A percentile compares a stretch with the other conserved stretches of the same genome.
Conservation (phyloP, 768 basidiomycete genomes). For the Tubosaeta sp. region DNA sequence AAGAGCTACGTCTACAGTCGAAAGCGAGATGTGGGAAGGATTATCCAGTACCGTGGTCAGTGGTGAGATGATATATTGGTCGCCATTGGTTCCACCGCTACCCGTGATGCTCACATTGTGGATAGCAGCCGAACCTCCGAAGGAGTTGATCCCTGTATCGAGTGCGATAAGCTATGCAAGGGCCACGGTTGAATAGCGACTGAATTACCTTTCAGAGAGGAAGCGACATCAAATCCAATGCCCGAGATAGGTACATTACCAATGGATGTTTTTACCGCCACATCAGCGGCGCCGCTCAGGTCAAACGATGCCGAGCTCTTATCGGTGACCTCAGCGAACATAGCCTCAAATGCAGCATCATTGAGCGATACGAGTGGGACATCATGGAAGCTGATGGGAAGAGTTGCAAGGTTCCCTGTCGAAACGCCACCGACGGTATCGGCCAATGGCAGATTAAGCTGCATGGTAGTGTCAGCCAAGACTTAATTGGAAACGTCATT, state of each 20-base stretch:
- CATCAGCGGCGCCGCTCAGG: slow-evolving; percentile 54
- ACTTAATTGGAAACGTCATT: background rate
- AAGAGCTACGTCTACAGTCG: slow-evolving; percentile 54
- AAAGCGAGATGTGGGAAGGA: slow-evolving; percentile 63
- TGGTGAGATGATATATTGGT: slow-evolving; percentile 53
- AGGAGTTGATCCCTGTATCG: slow-evolving; percentile 51
- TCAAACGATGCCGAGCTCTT: slow-evolving; percentile 39
- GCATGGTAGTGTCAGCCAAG: slow-evolving; percentile 1
- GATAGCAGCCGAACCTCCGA: slow-evolving; percentile 48
- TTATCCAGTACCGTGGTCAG: slow-evolving; percentile 58
- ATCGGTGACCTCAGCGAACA: slow-evolving; percentile 61
- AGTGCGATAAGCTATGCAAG: background rate
- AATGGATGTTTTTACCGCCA: slow-evolving; percentile 56
- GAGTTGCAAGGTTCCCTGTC: slow-evolving; percentile 61
- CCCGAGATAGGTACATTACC: slow-evolving; percentile 63
- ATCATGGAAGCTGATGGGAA: slow-evolving; percentile 54
- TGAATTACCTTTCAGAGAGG: slow-evolving; percentile 46
- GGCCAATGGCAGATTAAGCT: slow-evolving; percentile 50
- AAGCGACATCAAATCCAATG: slow-evolving; percentile 59
- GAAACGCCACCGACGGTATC: slow-evolving; percentile 58
- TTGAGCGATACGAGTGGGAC: slow-evolving; percentile 54
- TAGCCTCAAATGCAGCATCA: slow-evolving; percentile 46
- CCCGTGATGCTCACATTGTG: slow-evolving; percentile 58
- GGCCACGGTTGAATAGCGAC: background rate
- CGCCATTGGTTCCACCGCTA: slow-evolving; percentile 60